These are phyloP conservation scores for Trichosporon inkin DNA, from an alignment of 1,284 basidiomycete genomes.

Conservation along the genomic window DNA sequence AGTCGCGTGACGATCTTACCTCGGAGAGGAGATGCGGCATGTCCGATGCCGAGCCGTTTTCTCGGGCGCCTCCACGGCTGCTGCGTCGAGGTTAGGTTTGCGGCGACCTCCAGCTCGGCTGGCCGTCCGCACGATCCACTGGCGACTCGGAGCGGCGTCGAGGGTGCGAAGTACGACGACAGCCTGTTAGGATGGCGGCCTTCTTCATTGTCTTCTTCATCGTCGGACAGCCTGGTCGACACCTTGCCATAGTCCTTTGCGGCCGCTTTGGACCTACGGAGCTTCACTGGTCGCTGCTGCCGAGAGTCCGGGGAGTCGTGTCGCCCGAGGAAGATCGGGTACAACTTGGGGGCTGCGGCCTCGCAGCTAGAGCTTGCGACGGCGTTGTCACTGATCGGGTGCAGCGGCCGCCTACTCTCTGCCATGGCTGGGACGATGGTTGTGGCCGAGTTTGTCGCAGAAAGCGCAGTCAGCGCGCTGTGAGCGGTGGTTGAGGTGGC, in stretches of 20 bases:
- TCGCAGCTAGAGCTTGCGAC: not conserved
- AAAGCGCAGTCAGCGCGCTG: not conserved
- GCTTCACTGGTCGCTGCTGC: not conserved
- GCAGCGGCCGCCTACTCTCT: not conserved
- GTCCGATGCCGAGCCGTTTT: not conserved
- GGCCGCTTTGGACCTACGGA: not conserved
- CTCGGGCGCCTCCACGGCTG: not conserved
- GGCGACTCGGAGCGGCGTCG: not conserved
- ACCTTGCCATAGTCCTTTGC: not conserved
- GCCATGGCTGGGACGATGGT: not conserved
- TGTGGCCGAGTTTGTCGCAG: too few relatives aligned
- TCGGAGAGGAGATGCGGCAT: not conserved
- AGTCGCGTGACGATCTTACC: not conserved
- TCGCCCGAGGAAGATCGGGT: slow-evolving; percentile 14
- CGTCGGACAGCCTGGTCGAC: not conserved
- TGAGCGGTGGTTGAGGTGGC: not conserved
- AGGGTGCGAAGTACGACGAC: not conserved
- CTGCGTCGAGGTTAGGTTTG: not conserved
- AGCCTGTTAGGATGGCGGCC: not conserved
- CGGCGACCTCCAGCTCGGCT: not conserved
- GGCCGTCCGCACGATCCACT: not conserved
- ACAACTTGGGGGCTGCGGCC: slow-evolving; percentile 1
- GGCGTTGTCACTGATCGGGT: not conserved
- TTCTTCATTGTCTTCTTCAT: not conserved
- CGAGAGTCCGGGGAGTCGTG: not conserved